A percentile compares a stretch with the other conserved stretches of the same genome.
Evolutionary conservation across 768 basidiomycete genomes (phyloP).

Genomic region (Sistotremastrum suecicum): DNA sequence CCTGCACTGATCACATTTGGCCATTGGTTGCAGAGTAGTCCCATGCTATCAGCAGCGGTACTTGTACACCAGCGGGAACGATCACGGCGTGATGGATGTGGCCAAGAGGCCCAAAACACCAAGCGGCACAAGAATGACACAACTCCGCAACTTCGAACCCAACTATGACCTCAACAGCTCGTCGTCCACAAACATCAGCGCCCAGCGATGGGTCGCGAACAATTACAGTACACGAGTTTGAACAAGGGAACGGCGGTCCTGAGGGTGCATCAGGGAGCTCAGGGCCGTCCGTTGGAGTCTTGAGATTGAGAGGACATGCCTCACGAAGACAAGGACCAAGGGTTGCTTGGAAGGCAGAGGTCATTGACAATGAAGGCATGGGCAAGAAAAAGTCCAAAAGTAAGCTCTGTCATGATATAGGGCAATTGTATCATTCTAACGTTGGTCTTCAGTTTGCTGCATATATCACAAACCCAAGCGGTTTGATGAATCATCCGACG

Average conservation of each 20-base stretch:
- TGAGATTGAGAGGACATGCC: slow-evolving; percentile 46
- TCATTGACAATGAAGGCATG: slow-evolving; percentile 82
- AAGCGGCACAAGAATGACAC: no score
- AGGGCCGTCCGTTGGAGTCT: slow-evolving; percentile 27
- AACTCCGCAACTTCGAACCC: no score
- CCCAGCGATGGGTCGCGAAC: slow-evolving; percentile 34
- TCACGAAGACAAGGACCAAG: slow-evolving; percentile 28
- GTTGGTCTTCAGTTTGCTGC: slow-evolving; percentile 65
- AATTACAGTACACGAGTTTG: slow-evolving; percentile 18
- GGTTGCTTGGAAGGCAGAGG: slow-evolving; percentile 76
- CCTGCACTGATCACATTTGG: no score
- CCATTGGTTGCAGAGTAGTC: no score
- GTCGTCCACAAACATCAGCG: slow-evolving; percentile 21
- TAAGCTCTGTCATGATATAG: slow-evolving; percentile 24
- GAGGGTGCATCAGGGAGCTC: slow-evolving; percentile 11
- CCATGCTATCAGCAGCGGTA: no score
- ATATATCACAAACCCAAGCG: slow-evolving; percentile 76
- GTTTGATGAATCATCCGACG: slow-evolving; percentile 70
- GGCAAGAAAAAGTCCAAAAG: slow-evolving; percentile 92
- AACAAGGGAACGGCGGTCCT: slow-evolving; percentile 18
- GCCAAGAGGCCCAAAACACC: no score
- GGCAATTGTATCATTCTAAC: not conserved
- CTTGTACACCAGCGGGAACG: no score
- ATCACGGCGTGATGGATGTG: no score
- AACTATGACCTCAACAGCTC: no score